Conservation (phyloP, 805 yeast genomes). For the Brettanomyces sp. region DNA sequence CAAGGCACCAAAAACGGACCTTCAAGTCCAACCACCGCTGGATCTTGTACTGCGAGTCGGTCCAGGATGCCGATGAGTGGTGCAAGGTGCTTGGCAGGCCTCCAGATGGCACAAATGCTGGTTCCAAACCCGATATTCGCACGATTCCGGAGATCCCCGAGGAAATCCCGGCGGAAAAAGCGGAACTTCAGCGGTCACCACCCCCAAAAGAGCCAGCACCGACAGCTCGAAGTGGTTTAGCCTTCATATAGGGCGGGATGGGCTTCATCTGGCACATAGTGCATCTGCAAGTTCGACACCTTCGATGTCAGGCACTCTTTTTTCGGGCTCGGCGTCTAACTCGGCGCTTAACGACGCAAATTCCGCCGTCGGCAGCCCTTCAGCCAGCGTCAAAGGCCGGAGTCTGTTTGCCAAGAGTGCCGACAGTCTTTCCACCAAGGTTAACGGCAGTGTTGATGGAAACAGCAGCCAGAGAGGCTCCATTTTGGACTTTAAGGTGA, state of each 20-base stretch:
- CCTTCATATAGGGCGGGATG: not conserved
- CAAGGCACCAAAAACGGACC: slow-evolving; percentile 20
- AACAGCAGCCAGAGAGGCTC: too few species aligned
- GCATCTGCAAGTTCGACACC: not conserved
- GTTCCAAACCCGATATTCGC: not conserved
- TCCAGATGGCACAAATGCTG: slow-evolving; percentile 4
- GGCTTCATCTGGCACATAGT: not conserved
- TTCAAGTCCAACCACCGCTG: slow-evolving; percentile 22
- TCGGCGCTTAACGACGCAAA: too few species aligned
- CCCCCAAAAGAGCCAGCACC: not conserved
- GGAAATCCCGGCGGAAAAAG: not conserved
- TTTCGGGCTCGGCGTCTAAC: too few species aligned
- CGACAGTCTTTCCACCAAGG: not conserved
- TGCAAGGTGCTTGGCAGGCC: slow-evolving; percentile 3
- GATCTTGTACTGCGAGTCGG: slow-evolving; percentile 70
- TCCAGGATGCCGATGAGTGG: slow-evolving; percentile 40
- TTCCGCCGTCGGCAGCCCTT: not conserved
- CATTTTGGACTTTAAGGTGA: slow-evolving; percentile 22
- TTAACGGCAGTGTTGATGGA: too few species aligned
- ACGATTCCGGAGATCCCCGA: not conserved
- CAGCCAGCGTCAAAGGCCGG: not conserved
- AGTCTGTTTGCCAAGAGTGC: not conserved
- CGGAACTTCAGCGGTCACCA: not conserved
- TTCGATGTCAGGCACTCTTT: not conserved
- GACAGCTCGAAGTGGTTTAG: slow-evolving; percentile 1